phyloP scores from a whole-genome alignment of 768 basidiomycete genomes.

The Podaxis sp. region DNA sequence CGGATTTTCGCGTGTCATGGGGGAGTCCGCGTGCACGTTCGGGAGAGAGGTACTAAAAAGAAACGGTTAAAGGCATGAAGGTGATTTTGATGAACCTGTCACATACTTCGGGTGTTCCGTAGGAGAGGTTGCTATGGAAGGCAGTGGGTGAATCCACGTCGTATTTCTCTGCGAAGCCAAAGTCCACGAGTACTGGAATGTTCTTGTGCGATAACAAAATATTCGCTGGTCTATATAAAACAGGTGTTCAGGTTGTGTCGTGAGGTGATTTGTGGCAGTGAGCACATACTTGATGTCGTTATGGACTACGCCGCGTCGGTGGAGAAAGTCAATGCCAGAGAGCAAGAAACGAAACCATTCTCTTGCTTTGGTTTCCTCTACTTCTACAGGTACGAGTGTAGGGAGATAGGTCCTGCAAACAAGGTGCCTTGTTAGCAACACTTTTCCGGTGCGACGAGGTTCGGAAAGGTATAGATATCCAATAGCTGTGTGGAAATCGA shows the following conservation, averaged over 20 bases:
- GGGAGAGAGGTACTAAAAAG: constrained; percentile 80
- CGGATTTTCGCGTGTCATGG: constrained; percentile 94
- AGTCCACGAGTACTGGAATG: constrained; percentile 90
- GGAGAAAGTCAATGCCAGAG: constrained; percentile 82
- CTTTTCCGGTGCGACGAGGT: constrained; percentile 20
- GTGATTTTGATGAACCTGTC: not conserved
- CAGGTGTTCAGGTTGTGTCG: not conserved
- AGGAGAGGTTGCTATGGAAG: constrained; percentile 80
- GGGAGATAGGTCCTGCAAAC: constrained; percentile 78
- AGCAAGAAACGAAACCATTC: constrained; percentile 83
- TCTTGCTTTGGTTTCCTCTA: constrained; percentile 74
- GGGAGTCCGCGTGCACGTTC: constrained; percentile 85
- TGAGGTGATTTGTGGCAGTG: not conserved
- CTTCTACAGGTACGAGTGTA: constrained; percentile 85
- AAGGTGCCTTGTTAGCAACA: constrained; percentile 1
- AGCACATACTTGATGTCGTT: constrained; percentile 89
- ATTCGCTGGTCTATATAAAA: constrained; percentile 74
- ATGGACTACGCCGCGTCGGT: constrained; percentile 81
- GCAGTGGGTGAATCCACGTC: constrained; percentile 60
- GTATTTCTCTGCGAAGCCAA: constrained; percentile 93
- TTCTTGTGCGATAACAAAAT: constrained; percentile 80
- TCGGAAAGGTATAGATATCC: not conserved
- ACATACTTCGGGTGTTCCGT: constrained; percentile 88
- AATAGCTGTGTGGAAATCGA: not conserved
- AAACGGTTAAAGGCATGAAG: constrained; percentile 10